These are phyloP conservation scores for Filosporella fistucella DNA, from an alignment of 495 filamentous ascomycete species.

Conservation along the genomic window DNA sequence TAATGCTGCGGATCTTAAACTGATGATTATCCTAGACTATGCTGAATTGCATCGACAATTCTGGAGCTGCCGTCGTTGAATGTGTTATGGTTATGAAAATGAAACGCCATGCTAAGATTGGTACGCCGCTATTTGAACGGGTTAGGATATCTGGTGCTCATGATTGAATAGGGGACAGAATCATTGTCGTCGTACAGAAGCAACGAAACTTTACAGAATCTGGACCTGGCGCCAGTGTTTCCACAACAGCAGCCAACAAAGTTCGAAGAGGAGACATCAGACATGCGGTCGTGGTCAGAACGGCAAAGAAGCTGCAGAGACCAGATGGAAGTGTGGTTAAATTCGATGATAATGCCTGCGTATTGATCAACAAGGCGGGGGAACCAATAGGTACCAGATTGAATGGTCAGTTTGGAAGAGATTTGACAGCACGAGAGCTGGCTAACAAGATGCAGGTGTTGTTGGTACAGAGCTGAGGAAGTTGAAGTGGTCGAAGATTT, in stretches of 20 bases:
- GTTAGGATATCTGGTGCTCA: too few species aligned
- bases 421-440: constrained; percentile 13
- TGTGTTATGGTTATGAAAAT: constrained; percentile 89
- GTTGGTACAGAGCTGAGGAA: constrained; percentile 82
- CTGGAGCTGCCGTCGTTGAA: constrained; percentile 95
- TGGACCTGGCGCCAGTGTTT: constrained; percentile 43
- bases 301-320: constrained; percentile 77
- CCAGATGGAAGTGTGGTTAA: constrained; percentile 82
- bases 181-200: constrained; percentile 97
- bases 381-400: constrained; percentile 93
- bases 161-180: constrained; percentile 73
- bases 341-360: constrained; percentile 98
- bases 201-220: constrained; percentile 72
- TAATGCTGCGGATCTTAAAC: constrained; percentile 1
- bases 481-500: constrained; percentile 95
- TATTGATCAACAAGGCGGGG: constrained; percentile 93
- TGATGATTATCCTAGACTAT: constrained; percentile 62
- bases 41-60: constrained; percentile 99
- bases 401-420: constrained; percentile 53
- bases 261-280: constrained; percentile 95
- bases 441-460: constrained; percentile 47
- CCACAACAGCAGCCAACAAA: constrained; percentile 71
- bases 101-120: constrained; percentile 85
- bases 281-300: constrained; percentile 93
- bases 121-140: too few species aligned